Evolutionary conservation across 140 eudicot genomes (phyloP), one percentile per base, ranked within the genome.

Genomic region (Senecio squalidus): DNA sequence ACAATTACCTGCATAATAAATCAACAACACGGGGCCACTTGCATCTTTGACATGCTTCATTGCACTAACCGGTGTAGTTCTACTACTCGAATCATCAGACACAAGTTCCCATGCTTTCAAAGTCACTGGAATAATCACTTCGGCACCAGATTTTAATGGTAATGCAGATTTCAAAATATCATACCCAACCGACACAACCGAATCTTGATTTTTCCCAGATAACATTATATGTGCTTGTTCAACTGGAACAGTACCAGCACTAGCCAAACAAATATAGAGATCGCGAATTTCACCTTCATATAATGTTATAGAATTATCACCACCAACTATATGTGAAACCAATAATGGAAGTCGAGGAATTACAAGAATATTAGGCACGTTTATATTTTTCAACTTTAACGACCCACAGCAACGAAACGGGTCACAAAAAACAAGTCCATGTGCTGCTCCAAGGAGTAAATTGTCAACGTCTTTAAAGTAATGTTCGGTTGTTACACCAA

Each of bases 271-370:
- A 24, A 91, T 75, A 80, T 78, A 71, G 26, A 91, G 57, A 36
- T 86, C 84, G 58, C 94, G 96, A 59, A 91, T 86, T 64, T 91
- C 98, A 55, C 98, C 98, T 77, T 86, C 98, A 44, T 81, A 86
- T 58, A 91, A 69, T 52, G 81, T 84, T 33, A 86, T 71, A 16
- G 98, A 82, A 39, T 87, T 83, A 66, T 86, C 90, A 45, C 98
- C 96, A 39, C 98, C 96, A 17, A 86, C 88, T 20, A 86, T 61
- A 40, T 73, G 92, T 29, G 98, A 79, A 27, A 91, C 86, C 9
- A 91, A 74, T 58, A 91, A 83, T 13, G 98, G 98, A 30, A 91
- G 58, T 45, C 84, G 85, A 14, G 98, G 82, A 30, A 83, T 84
- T 54, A 86, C 88, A 9, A 88, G 31, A 71, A 91, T 81, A 62